Evolutionary conservation across 108 stramenopile species (phyloP).

Genomic region (Nitzschia putrida): DNA sequence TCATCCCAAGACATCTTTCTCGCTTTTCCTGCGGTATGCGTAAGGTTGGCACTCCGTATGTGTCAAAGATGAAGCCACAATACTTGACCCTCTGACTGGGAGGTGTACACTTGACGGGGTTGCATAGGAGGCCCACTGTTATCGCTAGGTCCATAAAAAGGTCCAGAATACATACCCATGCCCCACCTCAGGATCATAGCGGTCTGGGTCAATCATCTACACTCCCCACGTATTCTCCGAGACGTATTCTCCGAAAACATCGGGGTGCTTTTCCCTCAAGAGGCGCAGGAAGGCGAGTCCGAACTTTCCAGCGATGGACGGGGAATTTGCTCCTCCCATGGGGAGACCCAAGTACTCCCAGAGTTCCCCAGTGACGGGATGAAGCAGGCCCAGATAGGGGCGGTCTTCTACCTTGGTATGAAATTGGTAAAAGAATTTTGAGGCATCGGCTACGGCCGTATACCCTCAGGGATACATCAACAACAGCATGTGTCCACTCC

Average conservation of each 20-base stretch:
- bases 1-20: not conserved
- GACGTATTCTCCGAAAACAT: not conserved
- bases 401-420: not conserved
- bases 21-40: not conserved
- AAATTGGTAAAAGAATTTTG: constrained; percentile 14
- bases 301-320: constrained; percentile 6
- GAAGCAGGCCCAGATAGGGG: constrained; percentile 2
- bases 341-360: constrained; percentile 7
- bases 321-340: constrained; percentile 15
- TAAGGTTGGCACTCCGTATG: not conserved
- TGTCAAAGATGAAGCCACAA: not conserved
- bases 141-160: not conserved
- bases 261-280: not conserved
- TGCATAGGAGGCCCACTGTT: not conserved
- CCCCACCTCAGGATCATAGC: not conserved
- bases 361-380: not conserved
- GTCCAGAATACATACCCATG: not conserved
- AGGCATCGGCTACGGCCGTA: constrained; percentile 10
- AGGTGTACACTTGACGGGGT: not conserved
- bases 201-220: not conserved
- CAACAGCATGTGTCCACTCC: not conserved
- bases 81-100: not conserved
- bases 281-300: constrained; percentile 14
- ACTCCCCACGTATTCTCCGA: not conserved
- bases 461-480: constrained; percentile 1